These are phyloP conservation scores for Ajuga reptans DNA, from an alignment of 305 asterid genomes.

Conservation along the genomic window DNA sequence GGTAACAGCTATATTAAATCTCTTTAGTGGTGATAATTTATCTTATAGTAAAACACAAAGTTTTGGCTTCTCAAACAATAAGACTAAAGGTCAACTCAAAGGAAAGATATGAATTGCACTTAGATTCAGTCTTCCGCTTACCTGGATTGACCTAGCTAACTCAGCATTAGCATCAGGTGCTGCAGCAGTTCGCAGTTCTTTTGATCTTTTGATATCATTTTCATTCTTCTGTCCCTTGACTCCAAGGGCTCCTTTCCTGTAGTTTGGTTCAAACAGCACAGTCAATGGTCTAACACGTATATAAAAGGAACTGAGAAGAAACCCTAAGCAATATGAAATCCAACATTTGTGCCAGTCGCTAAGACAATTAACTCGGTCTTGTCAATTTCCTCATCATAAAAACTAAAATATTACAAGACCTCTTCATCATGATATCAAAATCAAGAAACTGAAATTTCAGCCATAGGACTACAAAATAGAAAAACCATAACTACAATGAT, in stretches of 20 bases:
- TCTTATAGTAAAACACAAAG: neutral
- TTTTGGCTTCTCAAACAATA: neutral
- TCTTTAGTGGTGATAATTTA: neutral
- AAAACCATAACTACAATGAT: neutral
- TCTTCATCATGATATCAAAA: neutral
- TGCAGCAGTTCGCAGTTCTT: conserved; percentile 35
- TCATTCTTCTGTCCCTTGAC: conserved; percentile 37
- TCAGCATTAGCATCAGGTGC: conserved; percentile 39
- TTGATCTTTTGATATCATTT: conserved; percentile 31
- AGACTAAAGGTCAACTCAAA: neutral
- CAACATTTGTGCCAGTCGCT: conserved; percentile 4
- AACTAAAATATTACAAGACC: neutral
- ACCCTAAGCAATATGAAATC: neutral
- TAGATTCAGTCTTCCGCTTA: conserved; percentile 14
- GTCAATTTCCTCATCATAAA: neutral
- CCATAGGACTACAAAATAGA: neutral
- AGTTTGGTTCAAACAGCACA: conserved; percentile 20
- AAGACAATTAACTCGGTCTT: neutral
- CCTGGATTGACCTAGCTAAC: conserved; percentile 45
- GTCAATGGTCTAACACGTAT: neutral
- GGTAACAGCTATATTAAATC: neutral
- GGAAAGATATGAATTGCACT: neutral
- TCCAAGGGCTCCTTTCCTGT: conserved; percentile 51
- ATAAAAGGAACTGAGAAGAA: neutral
- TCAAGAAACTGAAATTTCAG: neutral